Evolutionary conservation across 306 rosid genomes (phyloP).

Genomic region (Cucurbita pepo): DNA sequence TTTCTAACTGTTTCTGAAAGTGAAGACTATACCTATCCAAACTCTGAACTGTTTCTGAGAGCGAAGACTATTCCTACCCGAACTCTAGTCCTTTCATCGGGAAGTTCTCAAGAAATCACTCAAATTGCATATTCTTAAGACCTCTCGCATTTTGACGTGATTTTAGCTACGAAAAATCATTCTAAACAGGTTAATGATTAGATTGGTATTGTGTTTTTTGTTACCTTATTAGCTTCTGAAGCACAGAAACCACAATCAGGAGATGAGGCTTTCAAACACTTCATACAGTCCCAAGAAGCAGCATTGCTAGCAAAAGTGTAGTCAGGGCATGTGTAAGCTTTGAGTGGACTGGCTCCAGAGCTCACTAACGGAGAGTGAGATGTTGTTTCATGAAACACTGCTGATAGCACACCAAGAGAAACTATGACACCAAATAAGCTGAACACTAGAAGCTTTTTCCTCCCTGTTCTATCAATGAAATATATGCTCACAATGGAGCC

Average conservation of each 20-base stretch:
- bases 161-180: too few relatives aligned
- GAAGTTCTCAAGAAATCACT: neutral
- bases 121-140: neutral
- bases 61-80: too few relatives aligned
- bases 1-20: too few relatives aligned
- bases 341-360: conserved; percentile 29
- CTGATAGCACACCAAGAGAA: conserved; percentile 34
- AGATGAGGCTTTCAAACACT: conserved; percentile 33
- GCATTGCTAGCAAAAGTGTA: conserved; percentile 19
- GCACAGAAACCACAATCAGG: conserved; percentile 52
- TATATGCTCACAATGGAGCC: conserved; percentile 53
- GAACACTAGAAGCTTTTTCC: conserved; percentile 48
- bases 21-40: too few relatives aligned
- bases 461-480: conserved; percentile 45
- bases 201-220: neutral
- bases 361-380: conserved; percentile 35
- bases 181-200: too few relatives aligned
- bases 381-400: conserved; percentile 34
- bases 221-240: conserved; percentile 21
- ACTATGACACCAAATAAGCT: conserved; percentile 43
- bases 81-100: too few relatives aligned
- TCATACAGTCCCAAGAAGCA: conserved; percentile 61
- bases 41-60: too few relatives aligned
- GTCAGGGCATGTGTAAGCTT: conserved; percentile 39
- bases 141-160: neutral